Conservation (phyloP, 495 filamentous ascomycete species). For the Xylaria grammica region DNA sequence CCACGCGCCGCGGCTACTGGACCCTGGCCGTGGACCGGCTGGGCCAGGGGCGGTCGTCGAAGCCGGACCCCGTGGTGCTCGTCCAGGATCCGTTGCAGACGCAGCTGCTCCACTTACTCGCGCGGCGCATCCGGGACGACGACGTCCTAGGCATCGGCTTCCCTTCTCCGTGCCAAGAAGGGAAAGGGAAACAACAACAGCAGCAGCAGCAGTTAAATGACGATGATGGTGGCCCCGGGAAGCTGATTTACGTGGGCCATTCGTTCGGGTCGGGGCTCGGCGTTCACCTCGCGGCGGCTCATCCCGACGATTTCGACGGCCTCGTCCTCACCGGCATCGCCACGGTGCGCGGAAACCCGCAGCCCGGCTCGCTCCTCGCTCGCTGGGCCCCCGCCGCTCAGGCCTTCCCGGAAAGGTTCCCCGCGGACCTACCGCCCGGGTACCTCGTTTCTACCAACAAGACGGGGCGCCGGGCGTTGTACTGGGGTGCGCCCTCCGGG, state of each 20-base stretch:
- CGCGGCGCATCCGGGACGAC: background rate
- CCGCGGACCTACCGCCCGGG: background rate
- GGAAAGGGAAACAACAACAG: no score
- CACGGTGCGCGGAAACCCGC: background rate
- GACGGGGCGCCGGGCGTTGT: constrained; percentile 2
- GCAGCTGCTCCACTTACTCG: constrained; percentile 21
- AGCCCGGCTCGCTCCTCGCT: background rate
- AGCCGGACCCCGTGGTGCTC: constrained; percentile 18
- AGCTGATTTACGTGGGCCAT: constrained; percentile 26
- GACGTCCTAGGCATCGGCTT: constrained; percentile 8
- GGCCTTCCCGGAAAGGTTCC: background rate
- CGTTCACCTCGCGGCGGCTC: constrained; percentile 16
- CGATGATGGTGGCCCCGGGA: background rate
- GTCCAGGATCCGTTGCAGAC: constrained; percentile 26
- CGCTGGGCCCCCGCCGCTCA: constrained; percentile 4
- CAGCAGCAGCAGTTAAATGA: no score
- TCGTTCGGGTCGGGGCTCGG: constrained; percentile 24
- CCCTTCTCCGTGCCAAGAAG: background rate
- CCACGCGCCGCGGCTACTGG: constrained; percentile 27
- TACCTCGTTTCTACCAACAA: constrained; percentile 1
- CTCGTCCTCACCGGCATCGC: constrained; percentile 25
- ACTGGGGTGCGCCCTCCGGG: constrained; percentile 4
- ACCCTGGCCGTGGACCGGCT: constrained; percentile 35
- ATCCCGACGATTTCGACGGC: constrained; percentile 21
- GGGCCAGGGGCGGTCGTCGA: constrained; percentile 26